Conservation (phyloP, 2,329 filamentous ascomycete species). For the Chrysosporium queenslandicum region DNA sequence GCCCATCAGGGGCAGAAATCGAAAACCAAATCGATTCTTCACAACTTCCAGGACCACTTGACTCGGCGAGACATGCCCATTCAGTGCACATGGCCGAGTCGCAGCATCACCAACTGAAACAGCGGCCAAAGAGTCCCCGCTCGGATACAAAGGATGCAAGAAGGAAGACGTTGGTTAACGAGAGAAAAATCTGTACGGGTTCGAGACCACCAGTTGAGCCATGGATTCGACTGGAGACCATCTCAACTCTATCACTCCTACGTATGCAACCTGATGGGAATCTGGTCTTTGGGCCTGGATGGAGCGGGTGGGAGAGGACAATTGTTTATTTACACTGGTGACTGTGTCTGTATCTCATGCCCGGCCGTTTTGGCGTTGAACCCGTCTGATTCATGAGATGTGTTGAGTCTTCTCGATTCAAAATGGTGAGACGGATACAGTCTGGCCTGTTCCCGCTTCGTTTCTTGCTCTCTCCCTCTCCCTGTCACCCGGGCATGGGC, state of each 20-base stretch:
- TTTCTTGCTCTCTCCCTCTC: not conserved
- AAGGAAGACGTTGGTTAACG: not conserved
- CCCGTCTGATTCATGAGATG: constrained; percentile 3
- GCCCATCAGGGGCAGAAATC: constrained; percentile 10
- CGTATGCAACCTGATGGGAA: not conserved
- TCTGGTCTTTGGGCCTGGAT: not conserved
- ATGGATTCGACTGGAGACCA: not conserved
- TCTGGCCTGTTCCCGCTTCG: not conserved
- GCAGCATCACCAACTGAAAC: not conserved
- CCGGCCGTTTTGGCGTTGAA: not conserved
- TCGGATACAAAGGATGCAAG: no score
- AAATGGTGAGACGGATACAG: constrained; percentile 5
- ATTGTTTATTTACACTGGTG: not conserved
- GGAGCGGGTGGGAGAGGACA: not conserved
- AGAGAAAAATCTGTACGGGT: not conserved
- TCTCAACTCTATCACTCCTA: not conserved
- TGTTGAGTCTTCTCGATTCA: not conserved
- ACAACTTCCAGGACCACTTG: constrained; percentile 24
- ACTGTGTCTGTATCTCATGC: no score
- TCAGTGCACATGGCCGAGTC: not conserved
- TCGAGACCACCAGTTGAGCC: not conserved
- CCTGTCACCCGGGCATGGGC: not conserved
- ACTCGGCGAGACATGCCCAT: constrained; percentile 20
- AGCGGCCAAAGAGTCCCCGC: no score
- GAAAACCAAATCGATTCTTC: constrained; percentile 19